phyloP scores from a whole-genome alignment of 352 stramenopile genomes.

The Globisporangium barbulae region DNA sequence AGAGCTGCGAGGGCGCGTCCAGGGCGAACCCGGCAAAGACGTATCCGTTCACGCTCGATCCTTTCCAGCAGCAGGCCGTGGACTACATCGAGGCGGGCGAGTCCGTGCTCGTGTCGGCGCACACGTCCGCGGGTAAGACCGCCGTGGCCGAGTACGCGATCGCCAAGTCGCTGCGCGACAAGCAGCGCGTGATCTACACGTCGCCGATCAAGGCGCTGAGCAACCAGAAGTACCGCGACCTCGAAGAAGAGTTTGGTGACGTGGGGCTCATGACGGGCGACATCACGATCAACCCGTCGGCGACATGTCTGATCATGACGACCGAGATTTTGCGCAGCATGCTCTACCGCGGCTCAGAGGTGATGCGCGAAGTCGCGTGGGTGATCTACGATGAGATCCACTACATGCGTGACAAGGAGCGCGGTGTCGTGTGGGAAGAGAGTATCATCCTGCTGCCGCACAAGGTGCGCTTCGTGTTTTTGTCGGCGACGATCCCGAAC shows the following conservation, averaged over 20 bases:
- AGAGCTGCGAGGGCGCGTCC: slow-evolving; percentile 42
- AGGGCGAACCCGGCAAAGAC: slow-evolving; percentile 92
- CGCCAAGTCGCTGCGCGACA: slow-evolving; percentile 93
- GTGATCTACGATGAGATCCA: slow-evolving; percentile 99
- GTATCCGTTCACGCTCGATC: slow-evolving; percentile 98
- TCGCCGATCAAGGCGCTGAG: slow-evolving; percentile 99
- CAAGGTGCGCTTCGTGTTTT: slow-evolving; percentile 98
- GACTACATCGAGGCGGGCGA: slow-evolving; percentile 96
- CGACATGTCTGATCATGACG: slow-evolving; percentile 97
- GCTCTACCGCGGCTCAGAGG: slow-evolving; percentile 97
- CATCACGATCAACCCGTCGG: slow-evolving; percentile 99
- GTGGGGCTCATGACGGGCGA: slow-evolving; percentile 99
- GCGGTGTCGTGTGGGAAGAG: slow-evolving; percentile 98
- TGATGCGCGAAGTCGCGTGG: slow-evolving; percentile 98
- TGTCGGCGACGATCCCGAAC: slow-evolving; percentile 99
- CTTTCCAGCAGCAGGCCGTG: slow-evolving; percentile 97
- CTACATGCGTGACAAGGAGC: slow-evolving; percentile 99
- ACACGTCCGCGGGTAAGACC: slow-evolving; percentile 98
- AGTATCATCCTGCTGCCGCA: slow-evolving; percentile 98
- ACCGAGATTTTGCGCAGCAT: slow-evolving; percentile 98
- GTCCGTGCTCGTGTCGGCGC: slow-evolving; percentile 97
- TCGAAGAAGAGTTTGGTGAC: slow-evolving; percentile 93
- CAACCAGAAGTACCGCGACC: slow-evolving; percentile 99
- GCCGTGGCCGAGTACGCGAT: slow-evolving; percentile 99
- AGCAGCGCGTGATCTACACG: slow-evolving; percentile 97